A percentile compares a stretch with the other conserved stretches of the same genome.
These are phyloP conservation scores for Zhuliangozyma blackwelliae DNA, from an alignment of 1,139 yeast species.

Conservation along the genomic window DNA sequence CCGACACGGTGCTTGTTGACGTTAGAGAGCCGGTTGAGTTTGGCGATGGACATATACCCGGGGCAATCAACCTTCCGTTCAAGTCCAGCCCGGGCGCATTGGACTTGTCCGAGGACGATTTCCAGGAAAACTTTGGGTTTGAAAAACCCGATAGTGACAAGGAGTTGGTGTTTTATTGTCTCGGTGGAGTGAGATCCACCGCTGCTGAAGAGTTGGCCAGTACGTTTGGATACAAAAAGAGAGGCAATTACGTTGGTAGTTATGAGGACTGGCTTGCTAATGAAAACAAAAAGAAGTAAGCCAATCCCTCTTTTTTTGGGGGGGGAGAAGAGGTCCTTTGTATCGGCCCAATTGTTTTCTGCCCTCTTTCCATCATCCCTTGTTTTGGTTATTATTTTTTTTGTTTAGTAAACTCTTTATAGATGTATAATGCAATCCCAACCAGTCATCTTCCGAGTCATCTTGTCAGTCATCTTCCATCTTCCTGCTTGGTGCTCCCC, in stretches of 20 bases:
- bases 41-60: slow-evolving; percentile 69
- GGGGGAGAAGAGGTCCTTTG: too few relatives aligned
- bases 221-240: slow-evolving; percentile 78
- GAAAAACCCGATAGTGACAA: slow-evolving; percentile 70
- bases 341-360: not conserved
- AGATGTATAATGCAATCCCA: not conserved
- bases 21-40: slow-evolving; percentile 90
- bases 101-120: slow-evolving; percentile 72
- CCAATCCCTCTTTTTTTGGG: not conserved
- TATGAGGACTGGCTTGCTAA: slow-evolving; percentile 78
- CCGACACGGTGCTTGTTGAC: slow-evolving; percentile 62
- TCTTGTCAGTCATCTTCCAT: too few relatives aligned
- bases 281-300: slow-evolving; percentile 20
- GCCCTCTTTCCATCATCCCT: not conserved
- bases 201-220: slow-evolving; percentile 90
- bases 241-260: slow-evolving; percentile 80
- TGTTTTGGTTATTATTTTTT: slow-evolving; percentile 6
- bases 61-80: slow-evolving; percentile 82
- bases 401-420: not conserved
- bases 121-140: slow-evolving; percentile 75
- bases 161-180: slow-evolving; percentile 85
- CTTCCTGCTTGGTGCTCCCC: too few relatives aligned
- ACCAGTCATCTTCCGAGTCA: too few relatives aligned
- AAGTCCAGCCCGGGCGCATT: slow-evolving; percentile 94
- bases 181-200: slow-evolving; percentile 87